phyloP scores from a whole-genome alignment of 306 rosid species.

The Dalbergia cultrata region DNA sequence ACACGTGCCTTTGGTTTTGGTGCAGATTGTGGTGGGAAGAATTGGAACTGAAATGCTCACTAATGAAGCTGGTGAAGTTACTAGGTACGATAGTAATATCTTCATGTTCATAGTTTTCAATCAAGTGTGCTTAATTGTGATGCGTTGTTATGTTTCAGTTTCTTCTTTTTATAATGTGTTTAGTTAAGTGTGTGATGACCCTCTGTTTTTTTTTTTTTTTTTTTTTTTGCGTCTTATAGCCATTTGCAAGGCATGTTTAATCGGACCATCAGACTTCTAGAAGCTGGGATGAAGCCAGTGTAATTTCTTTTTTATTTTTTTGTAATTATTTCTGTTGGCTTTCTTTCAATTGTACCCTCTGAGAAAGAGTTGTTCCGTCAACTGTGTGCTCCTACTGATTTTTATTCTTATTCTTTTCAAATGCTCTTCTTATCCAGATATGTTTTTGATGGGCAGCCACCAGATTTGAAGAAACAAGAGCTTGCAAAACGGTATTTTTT shows the following conservation, averaged over 20 bases:
- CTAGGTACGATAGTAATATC: conserved; percentile 63
- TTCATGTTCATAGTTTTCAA: not conserved
- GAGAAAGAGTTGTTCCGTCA: not conserved
- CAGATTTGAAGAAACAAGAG: conserved; percentile 91
- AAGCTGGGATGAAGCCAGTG: conserved; percentile 96
- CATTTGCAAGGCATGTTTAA: conserved; percentile 98
- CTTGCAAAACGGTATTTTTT: conserved; percentile 86
- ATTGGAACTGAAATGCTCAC: conserved; percentile 93
- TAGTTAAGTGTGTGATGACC: conserved; percentile 12
- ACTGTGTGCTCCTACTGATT: conserved; percentile 9
- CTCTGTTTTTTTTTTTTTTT: conserved; percentile 13
- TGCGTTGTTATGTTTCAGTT: conserved; percentile 17
- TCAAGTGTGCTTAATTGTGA: not conserved
- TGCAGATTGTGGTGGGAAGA: conserved; percentile 98
- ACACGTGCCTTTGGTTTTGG: conserved; percentile 35
- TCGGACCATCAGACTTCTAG: conserved; percentile 93
- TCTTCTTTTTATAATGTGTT: conserved; percentile 17
- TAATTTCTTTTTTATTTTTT: conserved; percentile 37
- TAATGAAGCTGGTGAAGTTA: conserved; percentile 99
- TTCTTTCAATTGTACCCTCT: conserved; percentile 13
- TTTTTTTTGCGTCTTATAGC: conserved; percentile 50
- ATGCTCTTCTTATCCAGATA: conserved; percentile 59
- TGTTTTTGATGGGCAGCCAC: conserved; percentile 96
- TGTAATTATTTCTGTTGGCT: not conserved
- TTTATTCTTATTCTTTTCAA: not conserved